Evolutionary conservation across 495 filamentous ascomycete genomes (phyloP).

Genomic region (Daldinia loculata): DNA sequence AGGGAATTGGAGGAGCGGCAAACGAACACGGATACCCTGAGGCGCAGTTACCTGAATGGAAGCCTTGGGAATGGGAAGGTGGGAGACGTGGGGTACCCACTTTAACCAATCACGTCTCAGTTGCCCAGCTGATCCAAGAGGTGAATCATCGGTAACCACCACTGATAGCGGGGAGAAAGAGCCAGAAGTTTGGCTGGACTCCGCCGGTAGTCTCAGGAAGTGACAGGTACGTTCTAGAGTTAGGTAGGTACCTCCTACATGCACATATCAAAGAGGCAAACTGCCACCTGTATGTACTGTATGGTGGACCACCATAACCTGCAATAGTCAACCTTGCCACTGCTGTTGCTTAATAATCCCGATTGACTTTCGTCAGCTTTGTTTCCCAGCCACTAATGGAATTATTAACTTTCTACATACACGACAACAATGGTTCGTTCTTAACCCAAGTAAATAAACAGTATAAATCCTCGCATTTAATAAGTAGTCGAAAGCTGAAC

Average conservation of each 20-base stretch:
- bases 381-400: not conserved
- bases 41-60: conserved; percentile 45
- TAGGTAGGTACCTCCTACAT: not conserved
- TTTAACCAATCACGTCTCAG: conserved; percentile 34
- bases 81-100: conserved; percentile 20
- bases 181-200: conserved; percentile 34
- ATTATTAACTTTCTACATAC: conserved; percentile 8
- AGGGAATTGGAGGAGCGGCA: conserved; percentile 32
- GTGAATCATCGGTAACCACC: conserved; percentile 45
- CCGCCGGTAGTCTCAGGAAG: conserved; percentile 17
- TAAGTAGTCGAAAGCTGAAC: not conserved
- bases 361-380: not conserved
- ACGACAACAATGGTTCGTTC: conserved; percentile 1
- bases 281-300: no score
- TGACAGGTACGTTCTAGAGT: conserved; percentile 11
- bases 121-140: conserved; percentile 7
- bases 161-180: conserved; percentile 33
- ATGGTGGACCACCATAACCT: no score
- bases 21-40: conserved; percentile 32
- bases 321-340: not conserved
- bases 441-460: not conserved
- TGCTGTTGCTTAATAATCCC: not conserved
- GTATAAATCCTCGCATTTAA: not conserved
- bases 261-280: not conserved
- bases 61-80: conserved; percentile 44